phyloP scores from a whole-genome alignment of 768 basidiomycete species.

The Hortiboletus campestris region DNA sequence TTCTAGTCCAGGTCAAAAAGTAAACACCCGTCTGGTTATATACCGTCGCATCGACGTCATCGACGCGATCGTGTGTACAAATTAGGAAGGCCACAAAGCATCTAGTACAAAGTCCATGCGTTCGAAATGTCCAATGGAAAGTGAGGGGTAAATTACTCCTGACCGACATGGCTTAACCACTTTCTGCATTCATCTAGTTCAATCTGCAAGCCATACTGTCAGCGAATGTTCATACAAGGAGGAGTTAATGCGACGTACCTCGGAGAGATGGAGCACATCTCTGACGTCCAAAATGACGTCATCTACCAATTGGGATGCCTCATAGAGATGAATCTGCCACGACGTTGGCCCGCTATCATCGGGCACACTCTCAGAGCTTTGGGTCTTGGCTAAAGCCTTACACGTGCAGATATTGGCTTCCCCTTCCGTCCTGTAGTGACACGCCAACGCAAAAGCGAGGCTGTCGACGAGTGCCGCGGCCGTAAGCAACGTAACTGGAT shows the following conservation, averaged over 20 bases:
- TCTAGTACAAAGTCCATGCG: neutral
- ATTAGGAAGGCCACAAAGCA: slow-evolving; percentile 11
- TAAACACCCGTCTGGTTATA: neutral
- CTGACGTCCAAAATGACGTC: slow-evolving; percentile 23
- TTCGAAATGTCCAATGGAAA: neutral
- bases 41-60: slow-evolving; percentile 9
- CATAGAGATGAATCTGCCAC: slow-evolving; percentile 10
- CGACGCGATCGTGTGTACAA: slow-evolving; percentile 7
- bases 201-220: slow-evolving; percentile 12
- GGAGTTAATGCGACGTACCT: slow-evolving; percentile 11
- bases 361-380: neutral
- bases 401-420: slow-evolving; percentile 11
- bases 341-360: slow-evolving; percentile 1
- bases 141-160: neutral
- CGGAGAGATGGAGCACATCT: slow-evolving; percentile 24
- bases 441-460: slow-evolving; percentile 37
- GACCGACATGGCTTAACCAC: slow-evolving; percentile 20
- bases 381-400: neutral
- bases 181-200: slow-evolving; percentile 25
- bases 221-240: neutral
- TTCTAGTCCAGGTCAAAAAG: neutral
- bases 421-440: slow-evolving; percentile 35
- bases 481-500: slow-evolving; percentile 54
- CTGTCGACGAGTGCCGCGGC: slow-evolving; percentile 49
- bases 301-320: slow-evolving; percentile 9